Percentiles rank a stretch among this genome's conserved stretches.
These are phyloP conservation scores for Cytospora piceicola DNA, from an alignment of 2,329 filamentous ascomycete genomes.

Conservation along the genomic window DNA sequence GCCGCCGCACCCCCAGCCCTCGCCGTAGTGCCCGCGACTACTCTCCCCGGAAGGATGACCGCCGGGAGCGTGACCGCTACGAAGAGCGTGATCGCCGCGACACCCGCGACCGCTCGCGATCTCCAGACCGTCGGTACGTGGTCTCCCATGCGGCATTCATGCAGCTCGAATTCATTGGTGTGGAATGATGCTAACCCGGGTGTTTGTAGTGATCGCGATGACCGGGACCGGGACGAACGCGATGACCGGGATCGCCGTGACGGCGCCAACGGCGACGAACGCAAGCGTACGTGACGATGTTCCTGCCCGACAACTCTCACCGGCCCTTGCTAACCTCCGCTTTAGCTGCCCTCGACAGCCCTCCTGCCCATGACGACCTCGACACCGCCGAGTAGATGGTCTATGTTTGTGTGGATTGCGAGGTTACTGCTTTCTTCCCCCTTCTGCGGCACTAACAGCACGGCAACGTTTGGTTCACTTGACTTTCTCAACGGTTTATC, in stretches of 20 bases:
- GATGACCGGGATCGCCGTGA: constrained; percentile 77
- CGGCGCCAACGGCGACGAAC: constrained; percentile 81
- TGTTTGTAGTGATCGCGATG: constrained; percentile 52
- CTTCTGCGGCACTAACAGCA: constrained; percentile 31
- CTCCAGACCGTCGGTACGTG: constrained; percentile 64
- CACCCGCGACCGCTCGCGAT: constrained; percentile 72
- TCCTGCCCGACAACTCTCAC: constrained; percentile 41
- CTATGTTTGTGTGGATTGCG: constrained; percentile 20
- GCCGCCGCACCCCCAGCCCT: constrained; percentile 74
- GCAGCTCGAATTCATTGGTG: constrained; percentile 40
- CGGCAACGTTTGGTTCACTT: constrained; percentile 28
- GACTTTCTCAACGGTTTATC: constrained; percentile 29
- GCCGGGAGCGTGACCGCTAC: constrained; percentile 78
- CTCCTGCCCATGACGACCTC: constrained; percentile 87
- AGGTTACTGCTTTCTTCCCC: constrained; percentile 30
- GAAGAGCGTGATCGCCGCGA: constrained; percentile 77
- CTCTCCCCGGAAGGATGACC: constrained; percentile 87
- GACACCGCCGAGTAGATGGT: constrained; percentile 79
- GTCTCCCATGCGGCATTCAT: neutral
- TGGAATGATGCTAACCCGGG: constrained; percentile 46
- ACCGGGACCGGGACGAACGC: constrained; percentile 64
- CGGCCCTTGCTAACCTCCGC: constrained; percentile 34
- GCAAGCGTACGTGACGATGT: constrained; percentile 69
- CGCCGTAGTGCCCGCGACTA: constrained; percentile 71
- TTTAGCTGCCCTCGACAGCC: constrained; percentile 67